Evolutionary conservation across 257 asterid species (phyloP).

Genomic region (Salvia splendens): DNA sequence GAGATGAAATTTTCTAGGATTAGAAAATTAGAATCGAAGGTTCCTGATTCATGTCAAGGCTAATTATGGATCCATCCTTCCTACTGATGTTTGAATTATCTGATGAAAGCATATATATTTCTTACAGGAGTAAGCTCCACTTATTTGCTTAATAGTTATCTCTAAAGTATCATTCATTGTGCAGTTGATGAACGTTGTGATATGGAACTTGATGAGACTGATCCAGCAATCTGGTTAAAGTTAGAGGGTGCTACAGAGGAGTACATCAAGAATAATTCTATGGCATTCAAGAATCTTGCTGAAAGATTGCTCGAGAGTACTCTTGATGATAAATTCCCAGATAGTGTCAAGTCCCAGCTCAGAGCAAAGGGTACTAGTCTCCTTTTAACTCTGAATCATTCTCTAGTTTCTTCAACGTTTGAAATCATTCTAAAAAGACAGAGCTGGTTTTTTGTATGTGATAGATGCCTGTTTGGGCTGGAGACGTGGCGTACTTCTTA

Average conservation of each 20-base stretch:
- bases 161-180: conserved; percentile 25
- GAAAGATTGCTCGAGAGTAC: conserved; percentile 80
- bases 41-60: neutral
- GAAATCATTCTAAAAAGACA: conserved; percentile 25
- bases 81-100: conserved; percentile 11
- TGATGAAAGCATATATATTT: conserved; percentile 20
- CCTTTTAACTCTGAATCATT: conserved; percentile 30
- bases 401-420: conserved; percentile 23
- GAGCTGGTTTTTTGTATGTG: conserved; percentile 29
- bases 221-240: conserved; percentile 87
- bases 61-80: neutral
- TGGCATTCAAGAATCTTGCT: conserved; percentile 67
- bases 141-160: conserved; percentile 18
- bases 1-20: neutral
- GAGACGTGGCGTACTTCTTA: conserved; percentile 88
- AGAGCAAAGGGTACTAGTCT: conserved; percentile 56
- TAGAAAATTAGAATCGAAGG: conserved; percentile 15
- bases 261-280: conserved; percentile 64
- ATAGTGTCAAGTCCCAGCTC: conserved; percentile 57
- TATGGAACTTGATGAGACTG: conserved; percentile 99
- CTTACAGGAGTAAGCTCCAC: conserved; percentile 4
- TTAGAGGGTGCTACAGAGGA: conserved; percentile 86
- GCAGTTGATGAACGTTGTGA: conserved; percentile 97
- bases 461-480: conserved; percentile 83
- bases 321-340: conserved; percentile 69